phyloP scores from a whole-genome alignment of 768 basidiomycete species.

The Rhizopogon vinicolor region DNA sequence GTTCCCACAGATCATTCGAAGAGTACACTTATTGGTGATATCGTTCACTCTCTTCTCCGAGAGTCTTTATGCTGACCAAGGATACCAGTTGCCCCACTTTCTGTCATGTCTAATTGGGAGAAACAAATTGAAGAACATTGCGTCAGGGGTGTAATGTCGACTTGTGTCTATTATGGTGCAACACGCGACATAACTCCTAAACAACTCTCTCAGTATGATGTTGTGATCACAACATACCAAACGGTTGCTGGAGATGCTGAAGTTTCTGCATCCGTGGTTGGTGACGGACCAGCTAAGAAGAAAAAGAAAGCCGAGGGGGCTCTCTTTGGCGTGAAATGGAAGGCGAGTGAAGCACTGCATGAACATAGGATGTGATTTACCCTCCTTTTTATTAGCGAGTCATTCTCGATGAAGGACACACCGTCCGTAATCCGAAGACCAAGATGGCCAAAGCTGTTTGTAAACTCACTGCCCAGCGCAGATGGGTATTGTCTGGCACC shows the following conservation, averaged over 20 bases:
- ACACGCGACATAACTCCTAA: slow-evolving; percentile 54
- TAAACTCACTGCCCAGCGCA: slow-evolving; percentile 60
- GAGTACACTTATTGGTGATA: slow-evolving; percentile 72
- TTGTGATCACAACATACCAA: slow-evolving; percentile 85
- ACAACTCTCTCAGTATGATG: slow-evolving; percentile 63
- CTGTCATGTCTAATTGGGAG: slow-evolving; percentile 86
- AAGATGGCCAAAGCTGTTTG: slow-evolving; percentile 75
- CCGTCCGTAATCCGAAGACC: slow-evolving; percentile 79
- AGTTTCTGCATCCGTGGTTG: slow-evolving; percentile 5
- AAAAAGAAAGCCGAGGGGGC: slow-evolving; percentile 57
- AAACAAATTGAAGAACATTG: slow-evolving; percentile 79
- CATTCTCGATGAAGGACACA: slow-evolving; percentile 88
- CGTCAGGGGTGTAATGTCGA: slow-evolving; percentile 42
- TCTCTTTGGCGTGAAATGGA: slow-evolving; percentile 76
- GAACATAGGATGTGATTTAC: neutral
- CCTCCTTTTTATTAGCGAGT: slow-evolving; percentile 45
- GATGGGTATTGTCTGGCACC: slow-evolving; percentile 82
- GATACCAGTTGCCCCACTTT: slow-evolving; percentile 68
- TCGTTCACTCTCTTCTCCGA: neutral
- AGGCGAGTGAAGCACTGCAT: slow-evolving; percentile 38
- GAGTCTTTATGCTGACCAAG: slow-evolving; percentile 2
- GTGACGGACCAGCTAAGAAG: slow-evolving; percentile 33
- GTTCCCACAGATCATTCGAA: slow-evolving; percentile 50
- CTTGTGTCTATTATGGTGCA: slow-evolving; percentile 68
- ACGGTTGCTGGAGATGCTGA: slow-evolving; percentile 56